phyloP scores from a whole-genome alignment of 2,329 filamentous ascomycete species.

The Chaetomiaceae sp. region DNA sequence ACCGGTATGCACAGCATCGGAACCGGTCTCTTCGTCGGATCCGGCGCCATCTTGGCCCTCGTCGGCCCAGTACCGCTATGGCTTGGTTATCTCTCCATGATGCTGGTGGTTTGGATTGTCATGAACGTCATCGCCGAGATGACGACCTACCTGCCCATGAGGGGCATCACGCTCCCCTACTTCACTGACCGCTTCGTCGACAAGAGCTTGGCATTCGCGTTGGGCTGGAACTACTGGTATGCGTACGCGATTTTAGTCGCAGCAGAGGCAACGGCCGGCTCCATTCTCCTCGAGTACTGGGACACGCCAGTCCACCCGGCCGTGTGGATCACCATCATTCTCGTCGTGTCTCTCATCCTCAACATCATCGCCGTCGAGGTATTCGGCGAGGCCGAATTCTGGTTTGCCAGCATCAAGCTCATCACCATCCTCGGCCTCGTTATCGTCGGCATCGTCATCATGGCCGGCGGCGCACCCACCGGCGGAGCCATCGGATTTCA shows the following conservation, averaged over 20 bases:
- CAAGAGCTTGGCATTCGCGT: constrained; percentile 49
- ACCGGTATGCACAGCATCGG: constrained; percentile 20
- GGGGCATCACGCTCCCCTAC: constrained; percentile 52
- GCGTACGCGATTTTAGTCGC: constrained; percentile 53
- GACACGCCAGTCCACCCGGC: constrained; percentile 43
- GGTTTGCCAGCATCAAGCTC: constrained; percentile 55
- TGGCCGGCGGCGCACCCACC: constrained; percentile 49
- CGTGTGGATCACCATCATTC: constrained; percentile 55
- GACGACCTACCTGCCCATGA: constrained; percentile 48
- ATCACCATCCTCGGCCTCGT: constrained; percentile 53
- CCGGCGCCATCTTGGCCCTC: constrained; percentile 26
- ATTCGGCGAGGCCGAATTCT: constrained; percentile 58
- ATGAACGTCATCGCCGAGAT: constrained; percentile 53
- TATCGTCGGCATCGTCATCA: constrained; percentile 49
- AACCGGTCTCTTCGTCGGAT: constrained; percentile 27
- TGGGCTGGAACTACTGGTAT: constrained; percentile 59
- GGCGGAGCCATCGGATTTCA: constrained; percentile 44
- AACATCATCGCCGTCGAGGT: constrained; percentile 52
- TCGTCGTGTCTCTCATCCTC: constrained; percentile 46
- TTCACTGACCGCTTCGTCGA: constrained; percentile 51
- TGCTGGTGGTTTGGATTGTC: constrained; percentile 46
- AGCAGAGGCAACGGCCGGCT: constrained; percentile 52
- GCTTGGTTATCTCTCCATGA: constrained; percentile 59
- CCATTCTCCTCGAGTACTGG: constrained; percentile 57
- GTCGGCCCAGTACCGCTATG: constrained; percentile 60